Evolutionary conservation across 108 stramenopile genomes (phyloP), one percentile per base, ranked within the genome.

Genomic region (Fragilariopsis cylindrus): DNA sequence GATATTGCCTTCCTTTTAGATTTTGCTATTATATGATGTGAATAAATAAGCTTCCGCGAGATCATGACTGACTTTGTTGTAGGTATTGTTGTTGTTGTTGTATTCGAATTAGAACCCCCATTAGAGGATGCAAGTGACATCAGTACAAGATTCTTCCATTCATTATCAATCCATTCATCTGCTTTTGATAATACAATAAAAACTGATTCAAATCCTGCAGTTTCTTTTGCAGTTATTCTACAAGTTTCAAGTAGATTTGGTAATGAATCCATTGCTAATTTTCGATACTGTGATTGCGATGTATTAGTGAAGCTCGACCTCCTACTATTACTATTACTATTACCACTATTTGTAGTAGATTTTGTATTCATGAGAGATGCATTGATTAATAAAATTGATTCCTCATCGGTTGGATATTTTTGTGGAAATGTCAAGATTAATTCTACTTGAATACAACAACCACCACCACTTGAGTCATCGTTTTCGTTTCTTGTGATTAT

Each of bases 21-120:
- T 73, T 88, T 88, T 45, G 93, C 84, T 77, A 94, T 94, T 44
- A 94, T 94, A 65, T 94, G 93, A 83, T 94, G 93, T 5, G 90
- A 92, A 66, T 92, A 90, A 43, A 94, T 92, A 11, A 87, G 62
- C 53, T 87, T 69, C 42, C 91, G 82, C 19, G 88, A 91, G 50
- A 94, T 57, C 15, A 62, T 42, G 18, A 45, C 21, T 13, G 60
- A 69, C 57, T 19, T 7, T 3, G 57, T 48, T 42, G 60, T 57
- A 1, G 56, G 16, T 44, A 45, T 69, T 1, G 0, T 57, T 19
- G 57, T 12, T 40, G 2, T 0, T 50, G 52, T 48, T 12, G 9
- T 41, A 19, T 11, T 54, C 41, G 54, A 53, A 30, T 30, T 60
- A n/a, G 55, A 56, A n/a, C 55, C 30, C 15, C 57, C 19, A 57